Base-by-base conservation (phyloP, 805 yeast species). In the Alloascoidea africana region DNA sequence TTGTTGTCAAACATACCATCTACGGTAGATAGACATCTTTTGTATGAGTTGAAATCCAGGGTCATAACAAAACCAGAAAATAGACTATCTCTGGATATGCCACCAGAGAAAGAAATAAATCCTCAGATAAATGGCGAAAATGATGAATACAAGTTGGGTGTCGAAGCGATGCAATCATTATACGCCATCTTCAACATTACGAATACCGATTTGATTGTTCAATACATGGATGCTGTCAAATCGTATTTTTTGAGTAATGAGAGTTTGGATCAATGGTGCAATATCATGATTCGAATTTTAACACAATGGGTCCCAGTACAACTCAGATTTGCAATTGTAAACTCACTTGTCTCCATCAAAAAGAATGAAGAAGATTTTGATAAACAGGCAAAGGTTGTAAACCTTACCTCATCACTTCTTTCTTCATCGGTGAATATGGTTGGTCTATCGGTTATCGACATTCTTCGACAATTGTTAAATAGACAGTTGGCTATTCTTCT, bases 391-490 rank as follows among this genome's bases (percentile, higher is more conserved):
- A 58, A 60, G 18, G 56, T 63, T 32, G 60, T 76, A 17, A 55
- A 56, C 35, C 53, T 68, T 39, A 60, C 75, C 4, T 57, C 75
- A 5, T 76, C 77, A 8, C 57, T 85, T 18, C 61, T 87, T n/a
- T 66, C 78, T 1, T 77, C 91, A 0, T 76, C 76, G 30, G 84
- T 84, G 33, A 84, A 80, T 52, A 73, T 89, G 66, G 78, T 86
- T 43, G 96, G 96, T 0, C 60, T 91, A 35, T 80, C 95, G 5
- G 81, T 86, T 4, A 64, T 85, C 30, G 97, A 87, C 52, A 68
- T 82, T 30, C 65, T 81, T 51, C 72, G 76, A 42, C 73, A 68
- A 39, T 50, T 81, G 4, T 54, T 80, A 33, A 41, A 51, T 5
- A 36, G 32, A 32, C 39, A 33, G 32, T 32, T 23, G 17, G 27